Base-by-base conservation (phyloP, 352 stramenopile genomes). In the Peronospora tabacina region DNA sequence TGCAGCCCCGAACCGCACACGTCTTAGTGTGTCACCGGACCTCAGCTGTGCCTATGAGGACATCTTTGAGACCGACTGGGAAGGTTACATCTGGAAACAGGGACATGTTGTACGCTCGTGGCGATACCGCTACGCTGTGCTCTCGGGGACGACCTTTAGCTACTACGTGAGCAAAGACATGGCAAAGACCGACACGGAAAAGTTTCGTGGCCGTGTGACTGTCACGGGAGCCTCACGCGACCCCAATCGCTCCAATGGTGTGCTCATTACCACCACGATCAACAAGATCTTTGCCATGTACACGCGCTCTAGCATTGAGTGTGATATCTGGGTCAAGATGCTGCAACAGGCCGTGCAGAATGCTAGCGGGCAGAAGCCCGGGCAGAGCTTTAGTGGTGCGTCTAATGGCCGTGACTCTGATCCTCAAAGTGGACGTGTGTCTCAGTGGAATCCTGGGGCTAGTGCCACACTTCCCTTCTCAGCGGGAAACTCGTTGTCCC, bases 11-110 rank as follows among this genome's bases (percentile, higher is more conserved):
- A 70, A 61, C 29, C 64, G 58, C 28, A 65, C 63, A 15, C 71
- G 78, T 0, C 50, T 85, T 7, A 89, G 78, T 44, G 74, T 87
- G 2, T 90, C 74, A 8, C 73, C 74, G 0, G 78, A 90, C 49
- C 63, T 83, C n/a, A 79, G 55, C 35, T 68, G 76, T 52, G 66
- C 76, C 12, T 89, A 87, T 26, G 81, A 92, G 30, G 81, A 92
- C 46, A 72, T 87, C 51, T 89, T 89, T 34, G 82, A 92, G 57
- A 92, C 82, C 33, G 81, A 93, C 57, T 93, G 82, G 82, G 82
- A 93, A 53, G 82, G 82, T 5, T 93, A 93, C 52, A 72, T 90
- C 38, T 90, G 80, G 80, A 93, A 93, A 46, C 82, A 93, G 54
- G 80, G 82, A 17, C 79, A 93, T 43, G 82, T 93, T 45, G 79